Conservation (phyloP, 108 stramenopile species). For the Nannochloropsis gaditana region DNA sequence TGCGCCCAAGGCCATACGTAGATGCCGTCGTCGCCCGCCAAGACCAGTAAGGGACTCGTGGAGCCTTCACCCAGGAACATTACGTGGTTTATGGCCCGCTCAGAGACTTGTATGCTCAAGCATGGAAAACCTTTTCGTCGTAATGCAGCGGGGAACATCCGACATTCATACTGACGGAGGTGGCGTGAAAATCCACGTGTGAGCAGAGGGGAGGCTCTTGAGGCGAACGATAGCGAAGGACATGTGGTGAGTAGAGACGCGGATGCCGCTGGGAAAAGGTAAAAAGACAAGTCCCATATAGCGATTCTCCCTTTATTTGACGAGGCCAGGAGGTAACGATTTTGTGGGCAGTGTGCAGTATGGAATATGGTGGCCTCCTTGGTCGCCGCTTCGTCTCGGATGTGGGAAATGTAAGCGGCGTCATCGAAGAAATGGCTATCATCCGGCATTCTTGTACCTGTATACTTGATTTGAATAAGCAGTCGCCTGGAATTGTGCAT, state of each 20-base stretch:
- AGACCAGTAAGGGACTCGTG: background rate
- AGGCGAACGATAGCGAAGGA: background rate
- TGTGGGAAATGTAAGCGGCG: background rate
- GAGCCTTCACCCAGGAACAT: background rate
- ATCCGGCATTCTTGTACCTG: background rate
- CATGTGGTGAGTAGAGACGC: background rate
- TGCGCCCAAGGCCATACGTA: background rate
- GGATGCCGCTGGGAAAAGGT: background rate
- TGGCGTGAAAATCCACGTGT: slow-evolving; percentile 14
- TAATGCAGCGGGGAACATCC: background rate
- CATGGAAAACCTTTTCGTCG: slow-evolving; percentile 15
- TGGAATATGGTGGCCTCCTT: background rate
- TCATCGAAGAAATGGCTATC: background rate
- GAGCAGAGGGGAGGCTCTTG: background rate
- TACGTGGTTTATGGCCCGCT: background rate
- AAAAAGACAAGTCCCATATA: background rate
- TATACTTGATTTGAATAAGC: too few species aligned
- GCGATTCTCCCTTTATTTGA: background rate
- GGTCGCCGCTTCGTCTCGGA: background rate
- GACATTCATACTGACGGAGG: background rate
- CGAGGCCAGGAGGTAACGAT: background rate
- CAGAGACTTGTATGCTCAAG: background rate
- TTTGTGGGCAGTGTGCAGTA: background rate
- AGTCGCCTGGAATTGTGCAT: too few species aligned
- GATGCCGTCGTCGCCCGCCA: slow-evolving; percentile 1